Evolutionary conservation across 78 protist species (phyloP), one percentile per base, ranked within the genome.

Genomic region (Dictyostelium discoideum): DNA sequence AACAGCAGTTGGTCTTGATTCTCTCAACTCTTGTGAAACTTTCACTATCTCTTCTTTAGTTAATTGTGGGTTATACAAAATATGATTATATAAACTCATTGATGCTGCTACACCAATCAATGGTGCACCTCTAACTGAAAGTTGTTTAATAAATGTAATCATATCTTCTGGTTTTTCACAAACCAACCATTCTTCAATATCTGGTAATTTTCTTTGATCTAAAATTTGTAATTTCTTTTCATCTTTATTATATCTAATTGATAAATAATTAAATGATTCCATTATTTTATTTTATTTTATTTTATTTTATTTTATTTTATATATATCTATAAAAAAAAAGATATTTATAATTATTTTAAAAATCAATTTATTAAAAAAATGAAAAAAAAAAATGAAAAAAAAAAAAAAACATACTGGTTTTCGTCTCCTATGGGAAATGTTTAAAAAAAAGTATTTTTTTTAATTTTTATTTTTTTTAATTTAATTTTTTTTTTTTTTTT

Each of bases 1-100:
- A 22, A 96, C 98, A 4, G 98, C 98, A 0, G 98, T 96, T 13
- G 98, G 98, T 29, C 98, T 24, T 8, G 97, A 79, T 29, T 80
- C 77, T 37, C 87, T 84, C 2, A 93, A n/a, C 20, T 78, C 37
- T 2, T 40, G 57, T 11, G 88, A 24, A 5, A 87, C 67, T n/a
- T 60, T 39, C 0, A 72, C 11, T 1, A 93, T 65, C 16, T 82
- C 77, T 22, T 85, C 80, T 10, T 40, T 42, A 2, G 14, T 76
- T 37, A 81, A 81, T 9, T 73, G 10, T 7, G 40, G 57, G 29
- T 32, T 40, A 10, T 1, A 0, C 29, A 73, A 22, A 9, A 85
- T 87, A 78, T 73, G 69, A 13, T 79, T 7, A 29, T 79, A 93
- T 60, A 86, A 78, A 77, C 83, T 54, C 63, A 84, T 73, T 6